Base-by-base conservation (phyloP, 2,329 filamentous ascomycete genomes). In the Boeremia exigua region DNA sequence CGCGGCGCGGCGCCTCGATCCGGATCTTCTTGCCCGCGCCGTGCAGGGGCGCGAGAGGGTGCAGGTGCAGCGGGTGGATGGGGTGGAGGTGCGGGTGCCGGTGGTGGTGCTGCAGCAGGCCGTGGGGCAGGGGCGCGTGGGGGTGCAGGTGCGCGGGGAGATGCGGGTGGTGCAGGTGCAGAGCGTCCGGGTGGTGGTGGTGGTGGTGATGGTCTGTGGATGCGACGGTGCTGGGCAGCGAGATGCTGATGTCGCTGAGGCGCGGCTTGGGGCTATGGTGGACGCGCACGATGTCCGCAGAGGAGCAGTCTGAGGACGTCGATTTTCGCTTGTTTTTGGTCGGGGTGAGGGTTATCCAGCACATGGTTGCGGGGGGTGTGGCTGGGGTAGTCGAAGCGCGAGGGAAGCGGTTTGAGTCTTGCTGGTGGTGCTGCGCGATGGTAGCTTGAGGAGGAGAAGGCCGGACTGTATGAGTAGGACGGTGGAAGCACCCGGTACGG, bases 261-360 rank as follows among this genome's bases (percentile, higher is more conserved):
- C 63, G 69, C 0, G 59, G 63, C 8, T 53, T 59, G 15, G 59
- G 54, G n/a, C 54, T 62, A 53, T 58, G 59, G 29, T 60, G 67
- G 23, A 72, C 60, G 56, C 69, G 69, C 27, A 70, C 67, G 63
- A 71, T 60, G 19, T 71, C 62, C 53, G 68, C 54, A n/a, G 54
- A 52, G 3, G 48, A 57, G 27, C 48, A 52, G 38, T 52, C 48
- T 9, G 54, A 57, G 15, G 54, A 44, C 9, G 54, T 17, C 19
- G 38, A 9, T 19, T 52, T 55, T 56, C 54, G 59, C 50, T 61
- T 66, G 59, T 50, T 55, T 55, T 62, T 66, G 46, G 54, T 28
- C 42, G 69, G 69, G 4, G 65, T 67, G 30, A 72, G 69, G 19
- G 65, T 71, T 46, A 72, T 67, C 70, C 70, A 72, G 59, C 70